phyloP scores from a whole-genome alignment of 768 basidiomycete species.

The Paxillus rubicundulus region DNA sequence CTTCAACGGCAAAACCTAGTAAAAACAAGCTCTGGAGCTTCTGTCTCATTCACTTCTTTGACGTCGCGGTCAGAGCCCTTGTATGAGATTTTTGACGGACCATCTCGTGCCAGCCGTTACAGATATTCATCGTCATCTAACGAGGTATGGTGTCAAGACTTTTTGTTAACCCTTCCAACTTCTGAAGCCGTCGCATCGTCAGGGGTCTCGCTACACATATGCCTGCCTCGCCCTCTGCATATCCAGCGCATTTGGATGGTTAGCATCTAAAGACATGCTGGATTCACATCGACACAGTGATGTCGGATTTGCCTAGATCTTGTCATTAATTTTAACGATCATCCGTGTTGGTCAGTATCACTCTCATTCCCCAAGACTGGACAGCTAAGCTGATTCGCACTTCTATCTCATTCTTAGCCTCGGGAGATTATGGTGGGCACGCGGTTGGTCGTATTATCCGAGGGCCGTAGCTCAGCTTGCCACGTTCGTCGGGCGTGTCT shows the following conservation, averaged over 20 bases:
- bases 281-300: not conserved
- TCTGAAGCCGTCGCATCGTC: not conserved
- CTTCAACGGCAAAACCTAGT: slow-evolving; percentile 7
- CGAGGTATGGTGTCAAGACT: slow-evolving; percentile 15
- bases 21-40: slow-evolving; percentile 3
- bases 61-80: slow-evolving; percentile 31
- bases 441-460: not conserved
- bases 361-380: not conserved
- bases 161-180: not conserved
- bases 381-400: not conserved
- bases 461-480: not conserved
- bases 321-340: not conserved
- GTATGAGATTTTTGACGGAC: slow-evolving; percentile 45
- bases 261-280: slow-evolving; percentile 13
- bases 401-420: not conserved
- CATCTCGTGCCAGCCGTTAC: slow-evolving; percentile 34
- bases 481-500: not conserved
- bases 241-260: slow-evolving; percentile 25
- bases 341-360: not conserved
- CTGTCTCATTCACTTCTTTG: slow-evolving; percentile 10
- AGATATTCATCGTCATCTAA: slow-evolving; percentile 8
- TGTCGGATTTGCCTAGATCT: not conserved
- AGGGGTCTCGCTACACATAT: slow-evolving; percentile 8
- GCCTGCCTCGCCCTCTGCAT: slow-evolving; percentile 13
- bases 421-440: not conserved